phyloP scores from a whole-genome alignment of 1,284 basidiomycete species.

The Microstroma glucosiphilum region DNA sequence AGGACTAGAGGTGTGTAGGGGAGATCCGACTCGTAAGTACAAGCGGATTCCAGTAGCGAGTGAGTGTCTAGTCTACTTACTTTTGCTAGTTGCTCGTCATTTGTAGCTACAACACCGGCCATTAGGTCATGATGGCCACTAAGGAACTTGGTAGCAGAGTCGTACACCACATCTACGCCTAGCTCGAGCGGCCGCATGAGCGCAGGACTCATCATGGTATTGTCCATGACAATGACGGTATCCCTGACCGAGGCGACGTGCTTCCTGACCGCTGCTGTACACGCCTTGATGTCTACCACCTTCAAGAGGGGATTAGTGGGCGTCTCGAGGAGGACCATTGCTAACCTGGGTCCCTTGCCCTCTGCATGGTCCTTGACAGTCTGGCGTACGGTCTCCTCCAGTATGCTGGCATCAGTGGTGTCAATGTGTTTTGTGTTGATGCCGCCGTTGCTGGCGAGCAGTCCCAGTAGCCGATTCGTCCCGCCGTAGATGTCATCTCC shows the following conservation, averaged over 20 bases:
- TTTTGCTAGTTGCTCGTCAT: constrained; percentile 82
- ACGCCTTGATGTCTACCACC: constrained; percentile 74
- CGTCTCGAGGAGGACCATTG: constrained; percentile 70
- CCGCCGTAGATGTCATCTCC: constrained; percentile 98
- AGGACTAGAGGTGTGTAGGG: not conserved
- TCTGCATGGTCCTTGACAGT: constrained; percentile 30
- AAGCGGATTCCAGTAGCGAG: not conserved
- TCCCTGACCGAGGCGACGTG: not conserved
- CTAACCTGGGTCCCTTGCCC: constrained; percentile 11
- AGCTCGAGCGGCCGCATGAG: constrained; percentile 90
- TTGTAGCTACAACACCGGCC: constrained; percentile 70
- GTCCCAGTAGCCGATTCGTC: constrained; percentile 89
- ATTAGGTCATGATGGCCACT: constrained; percentile 98
- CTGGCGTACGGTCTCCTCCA: constrained; percentile 34
- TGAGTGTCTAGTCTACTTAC: constrained; percentile 51
- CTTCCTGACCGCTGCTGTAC: constrained; percentile 6
- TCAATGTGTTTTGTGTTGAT: constrained; percentile 90
- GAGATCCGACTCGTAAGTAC: too few relatives aligned
- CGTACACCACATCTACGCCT: constrained; percentile 93
- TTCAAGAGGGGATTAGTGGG: constrained; percentile 97
- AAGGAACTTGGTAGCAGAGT: constrained; percentile 95
- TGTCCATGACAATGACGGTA: constrained; percentile 58
- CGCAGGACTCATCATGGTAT: constrained; percentile 99
- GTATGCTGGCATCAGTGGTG: constrained; percentile 66
- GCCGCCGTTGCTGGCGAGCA: constrained; percentile 77